Evolutionary conservation across 2,329 filamentous ascomycete genomes (phyloP).

Genomic region (Aureobasidium zeae): DNA sequence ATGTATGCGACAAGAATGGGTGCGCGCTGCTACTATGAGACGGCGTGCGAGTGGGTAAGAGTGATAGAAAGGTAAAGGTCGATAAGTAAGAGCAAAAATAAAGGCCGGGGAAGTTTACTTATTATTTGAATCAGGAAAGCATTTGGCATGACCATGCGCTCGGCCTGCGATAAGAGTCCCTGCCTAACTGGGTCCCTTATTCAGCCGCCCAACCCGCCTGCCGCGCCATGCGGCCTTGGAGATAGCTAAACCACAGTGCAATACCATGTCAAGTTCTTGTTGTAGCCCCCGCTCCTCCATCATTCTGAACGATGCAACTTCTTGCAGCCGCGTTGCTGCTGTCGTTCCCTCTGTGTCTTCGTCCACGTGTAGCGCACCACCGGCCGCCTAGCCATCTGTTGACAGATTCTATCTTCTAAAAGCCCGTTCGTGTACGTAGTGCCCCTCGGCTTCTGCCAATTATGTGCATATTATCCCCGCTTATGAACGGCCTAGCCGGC

Average conservation of each 20-base stretch:
- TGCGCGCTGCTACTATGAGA: conserved; percentile 4
- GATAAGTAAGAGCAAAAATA: conserved; percentile 2
- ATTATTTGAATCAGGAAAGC: conserved; percentile 8
- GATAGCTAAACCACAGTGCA: conserved; percentile 5
- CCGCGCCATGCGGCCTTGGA: conserved; percentile 8
- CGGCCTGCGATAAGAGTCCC: conserved; percentile 16
- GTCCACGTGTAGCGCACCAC: neutral
- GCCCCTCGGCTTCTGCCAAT: conserved; percentile 9
- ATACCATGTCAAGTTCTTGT: conserved; percentile 9
- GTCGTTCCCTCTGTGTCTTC: neutral
- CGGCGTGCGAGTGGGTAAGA: conserved; percentile 2
- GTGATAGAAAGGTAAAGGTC: conserved; percentile 7
- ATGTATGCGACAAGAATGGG: conserved; percentile 4
- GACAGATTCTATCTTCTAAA: conserved; percentile 13
- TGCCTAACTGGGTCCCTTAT: conserved; percentile 11
- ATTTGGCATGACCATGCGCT: conserved; percentile 11
- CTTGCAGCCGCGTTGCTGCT: neutral
- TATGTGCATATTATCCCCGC: neutral
- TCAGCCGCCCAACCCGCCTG: conserved; percentile 11
- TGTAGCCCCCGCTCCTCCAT: neutral
- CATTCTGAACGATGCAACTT: neutral
- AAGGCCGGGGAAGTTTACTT: conserved; percentile 13
- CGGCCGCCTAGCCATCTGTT: neutral
- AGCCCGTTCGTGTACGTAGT: conserved; percentile 10
- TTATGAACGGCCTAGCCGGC: conserved; percentile 13